Evolutionary conservation across 2,329 filamentous ascomycete species (phyloP), one percentile per base, ranked within the genome.

Genomic region (Aphanoascus verrucosus): DNA sequence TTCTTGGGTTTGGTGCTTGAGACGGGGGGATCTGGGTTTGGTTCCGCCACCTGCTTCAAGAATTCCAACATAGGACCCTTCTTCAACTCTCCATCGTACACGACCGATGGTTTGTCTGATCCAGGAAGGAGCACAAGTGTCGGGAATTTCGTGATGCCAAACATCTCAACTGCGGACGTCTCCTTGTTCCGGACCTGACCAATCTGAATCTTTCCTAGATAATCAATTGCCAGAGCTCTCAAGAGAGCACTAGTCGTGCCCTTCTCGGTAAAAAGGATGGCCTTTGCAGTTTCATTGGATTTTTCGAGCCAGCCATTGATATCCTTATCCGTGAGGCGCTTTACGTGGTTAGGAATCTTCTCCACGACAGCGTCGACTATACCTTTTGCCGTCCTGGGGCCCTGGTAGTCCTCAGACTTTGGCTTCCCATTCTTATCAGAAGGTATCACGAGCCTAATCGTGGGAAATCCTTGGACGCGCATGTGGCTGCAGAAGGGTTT

Each of bases 391-490:
- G 78, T 85, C 56, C 93, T 82, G 11, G 81, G 75, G 12, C 93
- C 93, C 56, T 93, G 79, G 72, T 98, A 98, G 66, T 96, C 90
- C 68, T 96, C 89, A 6, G 97, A 82, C 2, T 81, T 77, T 1
- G 93, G 91, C 65, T 82, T 85, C 55, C 85, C 84, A 32, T 79
- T 72, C 70, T 90, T 94, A 73, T 88, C 88, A 59, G 85, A 82
- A 0, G 93, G 93, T 19, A 82, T 83, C 51, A 97, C 82, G 46
- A 94, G 91, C 77, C 98, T 98, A 59, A 98, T 77, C 0, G 93
- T 97, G 0, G 93, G 93, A 73, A 96, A 98, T 55, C 93, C 93
- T 72, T 95, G 78, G 5, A 98, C 81, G 53, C 89, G 91, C 80
- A 96, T 86, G 60, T 77, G 72, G 45, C 84, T 82, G 69, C 93